Conservation (phyloP, 371 early-diverging fungal species). For the Parasitella parasitica region DNA sequence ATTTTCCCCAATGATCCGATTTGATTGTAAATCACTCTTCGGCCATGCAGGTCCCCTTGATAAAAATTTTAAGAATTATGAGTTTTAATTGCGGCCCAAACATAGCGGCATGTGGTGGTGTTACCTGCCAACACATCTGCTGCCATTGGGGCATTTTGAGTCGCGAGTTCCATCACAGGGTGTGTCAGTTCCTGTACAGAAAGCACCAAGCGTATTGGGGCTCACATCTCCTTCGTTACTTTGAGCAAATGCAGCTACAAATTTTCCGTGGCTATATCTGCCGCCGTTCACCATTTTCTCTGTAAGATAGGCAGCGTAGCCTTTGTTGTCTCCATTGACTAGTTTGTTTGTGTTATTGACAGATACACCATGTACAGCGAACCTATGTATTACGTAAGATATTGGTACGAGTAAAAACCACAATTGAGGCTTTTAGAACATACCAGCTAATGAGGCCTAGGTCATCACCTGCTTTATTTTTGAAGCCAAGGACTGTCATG, state of each 20-base stretch:
- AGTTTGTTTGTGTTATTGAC: slow-evolving; percentile 56
- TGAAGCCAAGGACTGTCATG: slow-evolving; percentile 47
- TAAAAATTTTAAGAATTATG: no score
- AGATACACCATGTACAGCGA: slow-evolving; percentile 66
- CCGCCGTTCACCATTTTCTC: slow-evolving; percentile 35
- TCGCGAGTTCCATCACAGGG: slow-evolving; percentile 56
- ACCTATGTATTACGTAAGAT: slow-evolving; percentile 43
- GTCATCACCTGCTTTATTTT: slow-evolving; percentile 21
- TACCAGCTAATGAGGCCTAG: slow-evolving; percentile 45
- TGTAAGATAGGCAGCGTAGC: slow-evolving; percentile 56
- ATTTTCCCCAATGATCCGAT: slow-evolving; percentile 58
- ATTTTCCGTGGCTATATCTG: slow-evolving; percentile 21
- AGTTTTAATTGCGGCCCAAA: background rate
- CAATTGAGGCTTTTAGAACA: no score
- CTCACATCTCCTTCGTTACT: slow-evolving; percentile 66
- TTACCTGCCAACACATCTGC: slow-evolving; percentile 42
- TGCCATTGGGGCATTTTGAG: slow-evolving; percentile 34
- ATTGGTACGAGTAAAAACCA: no score
- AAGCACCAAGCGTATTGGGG: slow-evolving; percentile 60
- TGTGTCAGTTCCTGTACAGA: slow-evolving; percentile 58
- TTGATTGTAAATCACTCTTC: slow-evolving; percentile 41
- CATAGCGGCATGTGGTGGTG: background rate
- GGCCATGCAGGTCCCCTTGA: slow-evolving; percentile 44
- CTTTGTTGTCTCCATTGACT: slow-evolving; percentile 70
- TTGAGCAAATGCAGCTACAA: slow-evolving; percentile 67